Evolutionary conservation across 495 filamentous ascomycete species (phyloP).

Genomic region (Niebla homalea): DNA sequence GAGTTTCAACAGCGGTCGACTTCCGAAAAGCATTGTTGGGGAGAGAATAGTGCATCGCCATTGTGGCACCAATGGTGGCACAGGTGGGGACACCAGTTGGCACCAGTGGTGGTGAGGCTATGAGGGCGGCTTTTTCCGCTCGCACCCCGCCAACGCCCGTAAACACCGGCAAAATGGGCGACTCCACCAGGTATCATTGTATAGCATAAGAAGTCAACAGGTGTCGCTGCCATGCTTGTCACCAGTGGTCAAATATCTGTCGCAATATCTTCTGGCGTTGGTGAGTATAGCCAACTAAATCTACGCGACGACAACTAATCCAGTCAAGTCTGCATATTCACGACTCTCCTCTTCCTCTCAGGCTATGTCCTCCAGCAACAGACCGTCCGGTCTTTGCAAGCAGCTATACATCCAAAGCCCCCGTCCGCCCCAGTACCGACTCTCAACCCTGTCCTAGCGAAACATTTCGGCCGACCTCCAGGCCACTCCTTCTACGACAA

Average conservation of each 20-base stretch:
- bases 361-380: slow-evolving; percentile 61
- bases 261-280: slow-evolving; percentile 16
- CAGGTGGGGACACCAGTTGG: too few relatives aligned
- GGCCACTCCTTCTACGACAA: slow-evolving; percentile 22
- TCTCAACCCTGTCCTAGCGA: slow-evolving; percentile 11
- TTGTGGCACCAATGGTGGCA: too few relatives aligned
- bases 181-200: neutral
- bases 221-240: slow-evolving; percentile 11
- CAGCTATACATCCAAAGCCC: slow-evolving; percentile 36
- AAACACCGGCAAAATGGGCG: neutral
- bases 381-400: slow-evolving; percentile 49
- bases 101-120: too few relatives aligned
- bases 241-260: slow-evolving; percentile 19
- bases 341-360: slow-evolving; percentile 51
- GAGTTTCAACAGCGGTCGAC: too few relatives aligned
- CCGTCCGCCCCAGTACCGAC: slow-evolving; percentile 2
- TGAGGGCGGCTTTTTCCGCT: neutral
- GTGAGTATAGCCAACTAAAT: slow-evolving; percentile 2
- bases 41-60: too few relatives aligned
- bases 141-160: neutral
- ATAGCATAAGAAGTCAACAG: neutral
- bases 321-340: slow-evolving; percentile 40
- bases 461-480: slow-evolving; percentile 18
- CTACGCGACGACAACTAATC: neutral
- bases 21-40: too few relatives aligned